Base-by-base conservation (phyloP, 345 rosid genomes). In the Gossypium arboreum region DNA sequence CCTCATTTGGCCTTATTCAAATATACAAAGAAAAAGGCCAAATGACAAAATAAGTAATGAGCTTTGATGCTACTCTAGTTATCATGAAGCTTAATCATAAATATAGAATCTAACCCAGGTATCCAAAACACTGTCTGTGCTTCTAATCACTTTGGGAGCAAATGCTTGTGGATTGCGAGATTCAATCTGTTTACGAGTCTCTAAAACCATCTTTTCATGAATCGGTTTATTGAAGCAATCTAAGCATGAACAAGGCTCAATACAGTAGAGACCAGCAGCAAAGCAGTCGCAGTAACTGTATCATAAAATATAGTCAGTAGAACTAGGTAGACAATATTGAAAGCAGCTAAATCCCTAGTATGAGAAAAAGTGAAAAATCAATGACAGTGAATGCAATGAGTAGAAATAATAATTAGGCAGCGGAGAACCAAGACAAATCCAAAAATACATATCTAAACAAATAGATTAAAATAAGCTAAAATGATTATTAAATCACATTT, bases 231-330 rank as follows among this genome's bases (percentile, higher is more conserved):
- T 93, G 82, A 85, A 83, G 83, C 98, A 93, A 72, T 86, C 84
- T 86, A 76, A 83, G 70, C 96, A 93, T 1, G 80, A 78, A 78
- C 98, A 93, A 74, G 89, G 86, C 77, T 85, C 94, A 34, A 81
- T 75, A 75, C 98, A 93, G 81, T 89, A 91, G 71, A 89, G 77
- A 57, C 92, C 94, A 41, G 96, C 94, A 58, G 98, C 92, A 83
- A 93, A 91, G 82, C 98, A 93, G 59, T 91, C 96, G 18, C 98
- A 93, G 39, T 93, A 91, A 34, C 96, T 93, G 88, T 61, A 52
- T 56, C 73, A 74, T 62, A 74, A 48, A 70, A 29, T 68, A 74
- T 55, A 61, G 52, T 16, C 66, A 50, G 52, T 43, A 52, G 18
- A 60, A 68, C 75, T 44, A 54, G 15, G 60, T 9, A 48, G 41